These are phyloP conservation scores for Cryptococcus deneoformans DNA, from an alignment of 1,284 basidiomycete genomes.

Conservation along the genomic window DNA sequence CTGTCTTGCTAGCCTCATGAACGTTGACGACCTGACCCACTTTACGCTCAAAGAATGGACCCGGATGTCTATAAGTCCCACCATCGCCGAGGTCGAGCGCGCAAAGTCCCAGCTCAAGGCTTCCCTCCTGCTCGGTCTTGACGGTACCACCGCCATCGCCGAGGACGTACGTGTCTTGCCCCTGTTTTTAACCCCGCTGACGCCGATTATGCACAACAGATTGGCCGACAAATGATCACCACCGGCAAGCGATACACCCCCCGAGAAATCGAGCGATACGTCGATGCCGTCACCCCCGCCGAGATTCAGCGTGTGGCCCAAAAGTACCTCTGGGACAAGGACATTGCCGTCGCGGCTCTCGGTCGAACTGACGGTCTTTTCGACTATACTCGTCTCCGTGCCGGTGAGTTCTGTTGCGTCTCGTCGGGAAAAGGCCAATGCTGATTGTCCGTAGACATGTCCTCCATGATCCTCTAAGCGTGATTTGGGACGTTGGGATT, in stretches of 20 bases:
- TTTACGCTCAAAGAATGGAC: constrained; percentile 98
- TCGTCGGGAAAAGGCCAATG: constrained; percentile 2
- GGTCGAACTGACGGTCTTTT: constrained; percentile 83
- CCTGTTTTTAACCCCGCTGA: neutral
- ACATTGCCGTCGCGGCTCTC: constrained; percentile 49
- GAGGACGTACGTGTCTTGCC: constrained; percentile 62
- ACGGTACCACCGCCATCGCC: constrained; percentile 93
- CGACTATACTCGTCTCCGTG: constrained; percentile 52
- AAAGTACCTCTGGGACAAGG: constrained; percentile 92
- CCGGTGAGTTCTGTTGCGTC: constrained; percentile 52
- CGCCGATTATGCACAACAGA: constrained; percentile 37
- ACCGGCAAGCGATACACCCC: constrained; percentile 87
- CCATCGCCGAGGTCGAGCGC: constrained; percentile 84
- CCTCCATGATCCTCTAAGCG: constrained; percentile 43
- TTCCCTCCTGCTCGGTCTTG: constrained; percentile 81
- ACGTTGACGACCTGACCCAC: constrained; percentile 91
- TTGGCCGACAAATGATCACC: constrained; percentile 94
- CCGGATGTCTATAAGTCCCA: constrained; percentile 86
- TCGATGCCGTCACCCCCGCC: constrained; percentile 82
- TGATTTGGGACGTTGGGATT: neutral
- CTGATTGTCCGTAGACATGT: constrained; percentile 35
- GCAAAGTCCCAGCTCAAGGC: constrained; percentile 99
- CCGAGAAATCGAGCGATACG: constrained; percentile 87
- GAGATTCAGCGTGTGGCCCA: constrained; percentile 94
- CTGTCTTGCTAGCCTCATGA: constrained; percentile 55